Conservation (phyloP, 345 rosid species). For the Gossypium rotundifolium region DNA sequence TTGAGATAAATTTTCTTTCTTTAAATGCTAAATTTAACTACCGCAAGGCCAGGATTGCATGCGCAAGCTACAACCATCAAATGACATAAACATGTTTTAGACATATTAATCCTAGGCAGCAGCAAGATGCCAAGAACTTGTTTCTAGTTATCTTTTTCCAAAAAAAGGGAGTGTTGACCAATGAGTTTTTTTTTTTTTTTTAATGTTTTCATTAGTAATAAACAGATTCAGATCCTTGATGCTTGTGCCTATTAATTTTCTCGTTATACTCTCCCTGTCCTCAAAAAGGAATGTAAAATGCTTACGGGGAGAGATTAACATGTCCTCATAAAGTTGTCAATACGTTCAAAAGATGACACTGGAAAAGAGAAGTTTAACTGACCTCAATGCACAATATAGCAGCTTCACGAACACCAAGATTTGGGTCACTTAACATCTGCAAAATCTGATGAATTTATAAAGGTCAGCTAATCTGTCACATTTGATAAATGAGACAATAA, state of each 20-base stretch:
- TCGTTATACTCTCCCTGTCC: neutral
- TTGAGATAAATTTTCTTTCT: neutral
- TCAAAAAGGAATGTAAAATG: neutral
- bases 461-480: slow-evolving; percentile 3
- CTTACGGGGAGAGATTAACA: neutral
- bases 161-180: neutral
- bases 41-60: neutral
- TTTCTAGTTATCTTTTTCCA: neutral
- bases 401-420: slow-evolving; percentile 89
- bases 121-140: neutral
- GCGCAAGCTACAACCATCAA: neutral
- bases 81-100: neutral
- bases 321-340: neutral
- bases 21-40: neutral
- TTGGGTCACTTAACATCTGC: slow-evolving; percentile 88
- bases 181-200: neutral
- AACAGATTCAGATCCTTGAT: neutral
- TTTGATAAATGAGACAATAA: slow-evolving; percentile 4
- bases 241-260: neutral
- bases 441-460: slow-evolving; percentile 50
- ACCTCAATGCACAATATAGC: slow-evolving; percentile 95
- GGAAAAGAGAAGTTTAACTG: slow-evolving; percentile 9
- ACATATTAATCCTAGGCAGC: neutral
- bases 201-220: neutral
- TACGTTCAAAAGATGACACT: neutral